Conservation (phyloP, 73 alveolate species). For the Paramecium tetraurelia region DNA sequence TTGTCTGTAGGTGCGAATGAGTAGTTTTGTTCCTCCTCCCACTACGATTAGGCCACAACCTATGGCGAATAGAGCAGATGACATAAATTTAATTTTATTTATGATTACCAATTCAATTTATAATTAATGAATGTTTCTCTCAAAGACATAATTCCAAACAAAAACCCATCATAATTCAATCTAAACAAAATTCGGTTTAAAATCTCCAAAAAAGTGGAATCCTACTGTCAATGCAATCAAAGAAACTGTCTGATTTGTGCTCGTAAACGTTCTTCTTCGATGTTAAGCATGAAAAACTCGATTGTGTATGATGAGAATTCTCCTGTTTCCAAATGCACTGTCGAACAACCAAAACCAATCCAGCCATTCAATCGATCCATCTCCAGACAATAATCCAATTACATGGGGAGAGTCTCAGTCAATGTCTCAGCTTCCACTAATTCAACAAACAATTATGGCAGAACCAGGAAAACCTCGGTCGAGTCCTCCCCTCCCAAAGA, state of each 20-base stretch:
- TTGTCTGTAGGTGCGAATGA: background rate
- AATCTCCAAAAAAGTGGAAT: slow-evolving; percentile 6
- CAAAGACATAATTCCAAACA: slow-evolving; percentile 16
- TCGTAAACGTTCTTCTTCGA: slow-evolving; percentile 30
- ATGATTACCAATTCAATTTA: background rate
- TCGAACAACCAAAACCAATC: slow-evolving; percentile 1
- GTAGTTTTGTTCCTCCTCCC: slow-evolving; percentile 27
- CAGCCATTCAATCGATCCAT: background rate
- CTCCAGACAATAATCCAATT: background rate
- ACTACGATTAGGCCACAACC: background rate
- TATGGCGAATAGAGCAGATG: background rate
- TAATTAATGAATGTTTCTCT: background rate
- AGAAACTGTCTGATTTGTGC: slow-evolving; percentile 31
- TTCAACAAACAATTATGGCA: background rate
- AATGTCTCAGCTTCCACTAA: background rate
- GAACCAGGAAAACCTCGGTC: background rate
- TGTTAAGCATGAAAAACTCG: slow-evolving; percentile 43
- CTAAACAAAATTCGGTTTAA: slow-evolving; percentile 3
- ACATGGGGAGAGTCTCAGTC: background rate
- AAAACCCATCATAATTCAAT: background rate
- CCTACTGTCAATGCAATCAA: slow-evolving; percentile 1
- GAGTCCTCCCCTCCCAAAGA: slow-evolving; percentile 29
- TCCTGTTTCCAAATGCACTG: slow-evolving; percentile 36
- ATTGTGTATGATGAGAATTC: background rate
- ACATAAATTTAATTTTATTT: slow-evolving; percentile 1